These are phyloP conservation scores for Candida tetrigidarum DNA, from an alignment of 1,139 yeast species.

Conservation along the genomic window DNA sequence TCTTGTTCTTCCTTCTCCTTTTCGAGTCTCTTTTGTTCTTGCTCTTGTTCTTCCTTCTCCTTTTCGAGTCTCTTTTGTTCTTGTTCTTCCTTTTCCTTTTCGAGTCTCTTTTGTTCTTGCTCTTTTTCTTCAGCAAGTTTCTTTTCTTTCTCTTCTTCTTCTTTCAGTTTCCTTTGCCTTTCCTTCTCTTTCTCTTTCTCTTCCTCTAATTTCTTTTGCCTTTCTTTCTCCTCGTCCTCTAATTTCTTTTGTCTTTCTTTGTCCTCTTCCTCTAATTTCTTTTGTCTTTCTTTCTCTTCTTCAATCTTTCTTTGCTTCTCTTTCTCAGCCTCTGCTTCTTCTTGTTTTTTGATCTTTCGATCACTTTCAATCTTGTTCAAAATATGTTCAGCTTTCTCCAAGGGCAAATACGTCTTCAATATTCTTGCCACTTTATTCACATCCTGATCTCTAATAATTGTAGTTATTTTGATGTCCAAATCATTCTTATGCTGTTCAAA, in stretches of 20 bases:
- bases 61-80: neutral
- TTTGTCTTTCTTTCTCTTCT: neutral
- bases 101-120: neutral
- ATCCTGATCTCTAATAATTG: constrained; percentile 5
- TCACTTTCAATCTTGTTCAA: neutral
- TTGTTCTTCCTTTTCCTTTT: neutral
- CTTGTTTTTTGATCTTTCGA: neutral
- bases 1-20: neutral
- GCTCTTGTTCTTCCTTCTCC: neutral
- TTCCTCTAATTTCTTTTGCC: too few species aligned
- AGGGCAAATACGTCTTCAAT: constrained; percentile 1
- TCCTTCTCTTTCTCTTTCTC: neutral
- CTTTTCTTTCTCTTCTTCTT: neutral
- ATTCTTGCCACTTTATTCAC: constrained; percentile 4
- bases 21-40: neutral
- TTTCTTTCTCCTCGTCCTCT: neutral
- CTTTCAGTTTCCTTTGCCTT: too few species aligned
- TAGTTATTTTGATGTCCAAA: constrained; percentile 3
- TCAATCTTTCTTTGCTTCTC: neutral
- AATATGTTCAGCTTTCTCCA: neutral
- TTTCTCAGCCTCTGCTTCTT: too few species aligned
- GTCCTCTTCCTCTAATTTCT: neutral
- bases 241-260: too few species aligned
- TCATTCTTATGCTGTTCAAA: constrained; percentile 2
- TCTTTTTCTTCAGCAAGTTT: neutral